These are phyloP conservation scores for Phytopythium ostracodes DNA, from an alignment of 352 stramenopile genomes.

Conservation along the genomic window DNA sequence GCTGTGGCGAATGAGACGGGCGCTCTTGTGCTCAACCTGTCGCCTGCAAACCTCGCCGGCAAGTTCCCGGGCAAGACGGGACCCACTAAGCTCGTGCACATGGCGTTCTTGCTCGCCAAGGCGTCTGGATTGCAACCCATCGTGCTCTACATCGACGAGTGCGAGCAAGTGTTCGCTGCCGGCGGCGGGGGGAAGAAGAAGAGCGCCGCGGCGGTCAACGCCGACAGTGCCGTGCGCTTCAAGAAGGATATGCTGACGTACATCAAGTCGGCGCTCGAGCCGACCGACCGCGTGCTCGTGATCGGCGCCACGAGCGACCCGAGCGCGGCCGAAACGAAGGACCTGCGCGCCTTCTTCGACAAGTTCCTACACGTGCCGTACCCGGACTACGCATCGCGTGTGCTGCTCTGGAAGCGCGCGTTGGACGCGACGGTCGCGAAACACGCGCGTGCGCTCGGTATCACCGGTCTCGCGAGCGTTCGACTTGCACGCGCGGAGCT, in stretches of 20 bases:
- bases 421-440: slow-evolving; percentile 49
- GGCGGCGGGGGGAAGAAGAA: slow-evolving; percentile 79
- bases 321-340: slow-evolving; percentile 77
- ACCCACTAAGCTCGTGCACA: slow-evolving; percentile 92
- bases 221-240: slow-evolving; percentile 85
- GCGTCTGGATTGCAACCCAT: slow-evolving; percentile 80
- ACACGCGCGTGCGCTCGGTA: slow-evolving; percentile 25
- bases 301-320: slow-evolving; percentile 88
- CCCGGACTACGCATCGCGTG: slow-evolving; percentile 87
- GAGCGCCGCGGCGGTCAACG: slow-evolving; percentile 15
- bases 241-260: slow-evolving; percentile 94
- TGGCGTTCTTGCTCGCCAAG: slow-evolving; percentile 91
- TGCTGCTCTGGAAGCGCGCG: slow-evolving; percentile 87
- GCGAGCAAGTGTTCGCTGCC: slow-evolving; percentile 85
- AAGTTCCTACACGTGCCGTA: slow-evolving; percentile 92
- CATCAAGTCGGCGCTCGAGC: slow-evolving; percentile 85
- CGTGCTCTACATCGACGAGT: slow-evolving; percentile 94
- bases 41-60: slow-evolving; percentile 88
- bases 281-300: slow-evolving; percentile 89
- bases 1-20: slow-evolving; percentile 90
- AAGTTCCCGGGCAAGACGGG: slow-evolving; percentile 92
- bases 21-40: slow-evolving; percentile 94
- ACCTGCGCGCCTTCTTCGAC: slow-evolving; percentile 90
- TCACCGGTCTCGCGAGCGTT: slow-evolving; percentile 12
- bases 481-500: slow-evolving; percentile 32